Percentiles rank a stretch among this genome's conserved stretches.
phyloP scores from a whole-genome alignment of 1,139 yeast genomes.

The Chernovozyma aurita region DNA sequence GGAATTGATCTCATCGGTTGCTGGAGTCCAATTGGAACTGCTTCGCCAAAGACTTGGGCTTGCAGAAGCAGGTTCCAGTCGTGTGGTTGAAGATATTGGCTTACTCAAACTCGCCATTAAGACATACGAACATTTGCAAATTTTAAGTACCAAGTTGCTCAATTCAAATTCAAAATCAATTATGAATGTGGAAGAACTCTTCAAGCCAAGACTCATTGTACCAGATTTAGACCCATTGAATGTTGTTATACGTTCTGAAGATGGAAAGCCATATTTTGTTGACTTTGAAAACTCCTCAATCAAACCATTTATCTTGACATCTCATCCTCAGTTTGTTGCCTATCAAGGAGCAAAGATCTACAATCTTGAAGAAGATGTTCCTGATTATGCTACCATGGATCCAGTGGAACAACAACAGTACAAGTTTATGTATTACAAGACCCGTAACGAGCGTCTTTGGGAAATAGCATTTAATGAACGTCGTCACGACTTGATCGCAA shows the following conservation, averaged over 20 bases:
- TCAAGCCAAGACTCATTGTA: constrained; percentile 68
- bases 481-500: constrained; percentile 64
- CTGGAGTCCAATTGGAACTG: constrained; percentile 62
- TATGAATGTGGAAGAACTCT: constrained; percentile 56
- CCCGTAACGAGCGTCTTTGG: constrained; percentile 89
- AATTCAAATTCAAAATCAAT: constrained; percentile 47
- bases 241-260: constrained; percentile 47
- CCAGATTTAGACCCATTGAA: constrained; percentile 93
- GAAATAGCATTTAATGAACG: constrained; percentile 68
- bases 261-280: constrained; percentile 46
- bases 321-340: constrained; percentile 77
- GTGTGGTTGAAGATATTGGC: constrained; percentile 37
- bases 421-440: constrained; percentile 79
- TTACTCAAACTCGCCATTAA: constrained; percentile 45
- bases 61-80: constrained; percentile 51
- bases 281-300: constrained; percentile 81
- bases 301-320: constrained; percentile 75
- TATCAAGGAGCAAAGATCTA: constrained; percentile 87
- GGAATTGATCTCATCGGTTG: constrained; percentile 60
- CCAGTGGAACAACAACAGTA: constrained; percentile 76
- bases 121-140: constrained; percentile 56
- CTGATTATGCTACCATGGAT: constrained; percentile 60
- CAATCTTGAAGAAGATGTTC: constrained; percentile 68
- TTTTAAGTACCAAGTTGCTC: constrained; percentile 52
- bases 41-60: constrained; percentile 51